Base-by-base conservation (phyloP, 2,329 filamentous ascomycete species). In the Akanthomyces muscarius region DNA sequence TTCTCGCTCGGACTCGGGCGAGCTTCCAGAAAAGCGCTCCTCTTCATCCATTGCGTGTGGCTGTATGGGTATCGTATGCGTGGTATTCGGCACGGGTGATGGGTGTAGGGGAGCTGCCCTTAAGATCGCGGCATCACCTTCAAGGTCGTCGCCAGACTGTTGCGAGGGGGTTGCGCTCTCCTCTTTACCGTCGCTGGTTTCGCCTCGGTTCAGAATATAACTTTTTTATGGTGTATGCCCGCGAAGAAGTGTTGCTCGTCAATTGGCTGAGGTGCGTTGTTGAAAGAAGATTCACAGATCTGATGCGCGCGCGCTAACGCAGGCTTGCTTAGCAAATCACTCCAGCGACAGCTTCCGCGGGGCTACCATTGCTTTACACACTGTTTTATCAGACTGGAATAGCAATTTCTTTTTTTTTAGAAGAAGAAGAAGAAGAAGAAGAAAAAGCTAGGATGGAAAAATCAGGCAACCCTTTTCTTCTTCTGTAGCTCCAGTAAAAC, bases 1-100 rank as follows among this genome's bases (percentile, higher is more conserved):
- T 30, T 71, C 72, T 63, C 71, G 72, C 52, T 77, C 75, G 10
- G 73, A 72, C 44, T 74, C 70, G 21, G 63, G 68, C 38, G 72
- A 73, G 67, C 72, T 74, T 25, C 65, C 71, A 3, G 71, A 72
- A 55, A 68, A 73, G 28, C 70, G 70, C 56, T 75, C 72, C 52
- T 74, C 72, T 18, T 75, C 72, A 48, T 74, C 72, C 72, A 74
- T 74, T 53, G 28, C 21, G 41, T 44, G 45, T 41, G n/a, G 16
- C 25, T 58, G 11, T 56, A 38, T 16, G 6, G 48, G 18, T 45
- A 38, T 45, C 8, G 53, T 25, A 18, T 25, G 25, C 51, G 51
- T n/a, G 25, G 41, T 14, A 36, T 33, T n/a, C 28, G 54, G 54
- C 21, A 16, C 33, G 18, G 57, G 13, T 5, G 33, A 38, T 51